phyloP scores from a whole-genome alignment of 176 grass and related monocot species.

The Phragmites australis region DNA sequence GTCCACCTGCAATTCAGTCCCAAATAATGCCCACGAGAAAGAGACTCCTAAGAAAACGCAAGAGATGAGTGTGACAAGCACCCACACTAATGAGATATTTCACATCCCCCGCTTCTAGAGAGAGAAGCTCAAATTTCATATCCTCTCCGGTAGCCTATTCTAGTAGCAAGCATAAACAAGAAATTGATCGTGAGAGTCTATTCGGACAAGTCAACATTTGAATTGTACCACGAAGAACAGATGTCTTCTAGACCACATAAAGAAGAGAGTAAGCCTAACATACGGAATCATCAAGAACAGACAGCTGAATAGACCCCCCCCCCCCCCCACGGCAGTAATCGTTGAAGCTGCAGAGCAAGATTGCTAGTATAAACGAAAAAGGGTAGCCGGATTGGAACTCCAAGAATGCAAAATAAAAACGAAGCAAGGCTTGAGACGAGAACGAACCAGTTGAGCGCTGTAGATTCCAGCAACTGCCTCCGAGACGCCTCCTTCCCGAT shows the following conservation, averaged over 20 bases:
- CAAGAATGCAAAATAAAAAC: background rate
- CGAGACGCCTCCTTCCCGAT: slow-evolving; percentile 2
- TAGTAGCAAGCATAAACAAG: background rate
- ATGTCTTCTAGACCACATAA: slow-evolving; percentile 11
- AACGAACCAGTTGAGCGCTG: background rate
- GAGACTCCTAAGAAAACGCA: slow-evolving; percentile 27
- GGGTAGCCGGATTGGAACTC: background rate
- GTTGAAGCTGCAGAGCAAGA: background rate
- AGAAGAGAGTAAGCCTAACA: background rate
- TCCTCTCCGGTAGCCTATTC: slow-evolving; percentile 2
- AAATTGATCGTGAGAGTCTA: slow-evolving; percentile 7
- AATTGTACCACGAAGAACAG: background rate
- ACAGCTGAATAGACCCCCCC: background rate
- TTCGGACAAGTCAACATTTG: slow-evolving; percentile 19
- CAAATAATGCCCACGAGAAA: slow-evolving; percentile 41
- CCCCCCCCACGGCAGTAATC: too few species aligned
- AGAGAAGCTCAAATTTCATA: background rate
- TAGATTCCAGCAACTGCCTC: background rate
- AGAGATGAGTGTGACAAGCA: slow-evolving; percentile 29
- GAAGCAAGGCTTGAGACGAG: background rate
- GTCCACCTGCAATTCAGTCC: slow-evolving; percentile 44
- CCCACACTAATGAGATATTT: slow-evolving; percentile 23
- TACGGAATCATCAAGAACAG: background rate
- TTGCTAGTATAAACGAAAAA: background rate
- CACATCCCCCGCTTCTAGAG: background rate